These are phyloP conservation scores for Paulownia fortunei DNA, from an alignment of 257 asterid species.

Conservation along the genomic window DNA sequence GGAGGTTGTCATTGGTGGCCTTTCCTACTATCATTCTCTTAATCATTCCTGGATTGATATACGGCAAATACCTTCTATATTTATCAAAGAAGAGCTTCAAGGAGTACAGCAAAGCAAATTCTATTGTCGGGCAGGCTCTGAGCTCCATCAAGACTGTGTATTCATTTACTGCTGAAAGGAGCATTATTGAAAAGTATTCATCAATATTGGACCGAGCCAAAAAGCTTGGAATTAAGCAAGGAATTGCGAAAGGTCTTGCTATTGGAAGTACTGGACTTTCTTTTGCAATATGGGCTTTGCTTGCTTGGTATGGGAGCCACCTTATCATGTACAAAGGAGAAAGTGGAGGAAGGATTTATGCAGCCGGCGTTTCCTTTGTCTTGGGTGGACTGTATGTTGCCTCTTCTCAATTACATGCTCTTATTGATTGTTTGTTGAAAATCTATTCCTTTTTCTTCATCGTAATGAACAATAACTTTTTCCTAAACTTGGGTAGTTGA, in stretches of 20 bases:
- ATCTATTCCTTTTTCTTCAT: background rate
- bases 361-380: slow-evolving; percentile 76
- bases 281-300: slow-evolving; percentile 90
- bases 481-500: no score
- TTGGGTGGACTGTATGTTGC: slow-evolving; percentile 86
- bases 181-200: slow-evolving; percentile 65
- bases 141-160: slow-evolving; percentile 85
- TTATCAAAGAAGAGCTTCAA: slow-evolving; percentile 59
- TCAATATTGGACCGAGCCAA: slow-evolving; percentile 57
- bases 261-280: slow-evolving; percentile 78
- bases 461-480: background rate
- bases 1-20: slow-evolving; percentile 79
- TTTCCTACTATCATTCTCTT: slow-evolving; percentile 66
- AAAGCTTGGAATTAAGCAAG: slow-evolving; percentile 79
- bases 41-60: slow-evolving; percentile 73
- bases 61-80: slow-evolving; percentile 66
- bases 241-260: slow-evolving; percentile 82
- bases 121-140: slow-evolving; percentile 68
- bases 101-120: slow-evolving; percentile 72
- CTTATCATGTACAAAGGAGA: slow-evolving; percentile 81
- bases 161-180: slow-evolving; percentile 81
- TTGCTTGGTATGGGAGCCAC: slow-evolving; percentile 92
- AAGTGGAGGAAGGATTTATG: slow-evolving; percentile 82
- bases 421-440: background rate
- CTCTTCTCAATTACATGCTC: slow-evolving; percentile 1